A percentile compares a stretch with the other conserved stretches of the same genome.
These are phyloP conservation scores for Dioszegia aurantiaca DNA, from an alignment of 768 basidiomycete genomes.

Conservation along the genomic window DNA sequence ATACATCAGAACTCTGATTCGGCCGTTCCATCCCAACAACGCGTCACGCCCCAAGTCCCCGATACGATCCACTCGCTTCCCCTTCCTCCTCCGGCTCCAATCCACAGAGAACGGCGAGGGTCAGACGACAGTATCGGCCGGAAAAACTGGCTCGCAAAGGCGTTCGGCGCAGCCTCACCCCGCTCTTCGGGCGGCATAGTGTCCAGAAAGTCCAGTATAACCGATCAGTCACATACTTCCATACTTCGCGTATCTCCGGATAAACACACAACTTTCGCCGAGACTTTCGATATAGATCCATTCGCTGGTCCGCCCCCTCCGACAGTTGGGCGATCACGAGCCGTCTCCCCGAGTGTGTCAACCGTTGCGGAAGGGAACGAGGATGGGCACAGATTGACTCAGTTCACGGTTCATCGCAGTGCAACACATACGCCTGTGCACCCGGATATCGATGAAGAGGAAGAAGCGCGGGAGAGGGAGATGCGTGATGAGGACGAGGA, in stretches of 20 bases:
- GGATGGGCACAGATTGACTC: slow-evolving; percentile 31
- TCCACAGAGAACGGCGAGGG: slow-evolving; percentile 16
- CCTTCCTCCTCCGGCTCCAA: slow-evolving; percentile 15
- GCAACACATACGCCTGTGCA: slow-evolving; percentile 9
- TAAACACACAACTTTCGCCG: slow-evolving; percentile 43
- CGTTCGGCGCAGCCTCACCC: slow-evolving; percentile 41
- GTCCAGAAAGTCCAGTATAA: slow-evolving; percentile 31
- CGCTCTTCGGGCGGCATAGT: slow-evolving; percentile 26
- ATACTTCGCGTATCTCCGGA: background rate
- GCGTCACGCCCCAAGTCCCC: slow-evolving; percentile 18
- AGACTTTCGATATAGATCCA: slow-evolving; percentile 68
- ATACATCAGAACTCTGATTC: slow-evolving; percentile 50
- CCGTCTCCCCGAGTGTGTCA: slow-evolving; percentile 43
- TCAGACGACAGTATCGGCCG: slow-evolving; percentile 40
- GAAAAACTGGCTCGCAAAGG: slow-evolving; percentile 52
- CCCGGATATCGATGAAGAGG: slow-evolving; percentile 7
- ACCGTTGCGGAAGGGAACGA: slow-evolving; percentile 44
- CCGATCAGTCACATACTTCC: slow-evolving; percentile 6
- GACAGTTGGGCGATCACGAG: slow-evolving; percentile 58
- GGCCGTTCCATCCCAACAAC: slow-evolving; percentile 33
- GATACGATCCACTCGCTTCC: slow-evolving; percentile 35
- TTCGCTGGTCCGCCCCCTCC: slow-evolving; percentile 61
- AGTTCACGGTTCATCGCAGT: slow-evolving; percentile 16
- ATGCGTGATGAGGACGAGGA: background rate
- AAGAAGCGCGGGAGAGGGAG: background rate